Percentiles rank a stretch among this genome's conserved stretches.
phyloP scores from a whole-genome alignment of 345 rosid species.

The Isatis tinctoria region DNA sequence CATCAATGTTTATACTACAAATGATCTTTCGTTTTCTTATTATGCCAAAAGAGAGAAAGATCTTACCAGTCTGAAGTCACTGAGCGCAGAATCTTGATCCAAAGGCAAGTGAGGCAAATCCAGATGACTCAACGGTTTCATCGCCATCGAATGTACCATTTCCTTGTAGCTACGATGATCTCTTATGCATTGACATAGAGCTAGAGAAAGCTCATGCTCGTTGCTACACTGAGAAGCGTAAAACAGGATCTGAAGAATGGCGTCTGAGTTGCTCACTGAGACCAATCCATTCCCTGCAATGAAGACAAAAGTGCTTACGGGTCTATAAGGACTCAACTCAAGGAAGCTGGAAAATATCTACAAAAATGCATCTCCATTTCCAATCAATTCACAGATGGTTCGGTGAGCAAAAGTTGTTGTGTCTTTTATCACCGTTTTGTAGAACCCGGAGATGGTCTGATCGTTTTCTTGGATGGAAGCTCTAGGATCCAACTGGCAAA shows the following conservation, averaged over 20 bases:
- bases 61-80: constrained; percentile 73
- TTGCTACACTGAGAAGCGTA: constrained; percentile 51
- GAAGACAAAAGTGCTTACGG: constrained; percentile 69
- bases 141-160: constrained; percentile 32
- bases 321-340: constrained; percentile 74
- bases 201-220: constrained; percentile 24
- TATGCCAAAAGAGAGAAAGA: not conserved
- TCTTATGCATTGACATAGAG: constrained; percentile 41
- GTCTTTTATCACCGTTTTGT: constrained; percentile 46
- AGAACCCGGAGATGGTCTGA: constrained; percentile 27
- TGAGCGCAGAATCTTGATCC: constrained; percentile 26
- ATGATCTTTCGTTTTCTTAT: not conserved
- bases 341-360: constrained; percentile 55
- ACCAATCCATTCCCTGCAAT: constrained; percentile 46
- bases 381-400: constrained; percentile 61
- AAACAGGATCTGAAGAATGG: constrained; percentile 66
- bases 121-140: constrained; percentile 31
- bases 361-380: constrained; percentile 54
- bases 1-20: not conserved
- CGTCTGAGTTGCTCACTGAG: constrained; percentile 58
- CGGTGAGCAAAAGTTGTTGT: constrained; percentile 51
- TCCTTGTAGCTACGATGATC: constrained; percentile 46
- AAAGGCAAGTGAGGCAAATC: constrained; percentile 37
- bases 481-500: constrained; percentile 18
- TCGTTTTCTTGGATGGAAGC: not conserved